A percentile compares a stretch with the other conserved stretches of the same genome.
phyloP scores from a whole-genome alignment of 2,329 filamentous ascomycete species.

The Apiospora koreana region DNA sequence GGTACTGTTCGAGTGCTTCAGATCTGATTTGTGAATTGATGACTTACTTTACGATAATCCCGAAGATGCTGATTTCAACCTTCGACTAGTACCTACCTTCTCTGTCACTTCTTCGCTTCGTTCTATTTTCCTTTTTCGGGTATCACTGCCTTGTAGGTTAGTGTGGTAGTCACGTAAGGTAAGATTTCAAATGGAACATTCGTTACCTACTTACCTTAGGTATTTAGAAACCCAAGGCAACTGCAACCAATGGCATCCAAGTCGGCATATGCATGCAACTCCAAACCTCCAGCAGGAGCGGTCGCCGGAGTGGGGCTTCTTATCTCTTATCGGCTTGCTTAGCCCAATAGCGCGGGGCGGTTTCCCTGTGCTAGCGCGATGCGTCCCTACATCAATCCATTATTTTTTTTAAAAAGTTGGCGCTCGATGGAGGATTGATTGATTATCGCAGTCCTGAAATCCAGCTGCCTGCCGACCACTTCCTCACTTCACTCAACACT shows the following conservation, averaged over 20 bases:
- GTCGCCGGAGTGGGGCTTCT: neutral
- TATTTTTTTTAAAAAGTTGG: slow-evolving; percentile 2
- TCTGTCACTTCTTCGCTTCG: too few relatives aligned
- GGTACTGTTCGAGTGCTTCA: neutral
- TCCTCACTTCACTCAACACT: neutral
- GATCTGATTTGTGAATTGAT: neutral
- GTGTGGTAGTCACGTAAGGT: too few relatives aligned
- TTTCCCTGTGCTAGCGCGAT: neutral
- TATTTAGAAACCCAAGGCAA: too few relatives aligned
- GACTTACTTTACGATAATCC: neutral
- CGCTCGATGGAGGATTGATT: neutral
- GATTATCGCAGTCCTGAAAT: neutral
- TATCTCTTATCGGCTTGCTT: neutral
- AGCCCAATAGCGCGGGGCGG: neutral
- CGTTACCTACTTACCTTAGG: too few relatives aligned
- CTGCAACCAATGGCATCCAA: too few relatives aligned
- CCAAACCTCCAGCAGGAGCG: too few relatives aligned
- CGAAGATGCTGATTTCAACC: neutral
- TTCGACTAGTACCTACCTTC: too few relatives aligned
- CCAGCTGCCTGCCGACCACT: neutral
- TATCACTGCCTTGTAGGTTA: too few relatives aligned
- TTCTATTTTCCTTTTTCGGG: too few relatives aligned
- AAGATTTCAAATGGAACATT: too few relatives aligned
- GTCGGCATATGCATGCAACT: too few relatives aligned
- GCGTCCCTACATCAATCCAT: neutral